Evolutionary conservation across 768 basidiomycete genomes (phyloP).

Genomic region (Suillus bovinus): DNA sequence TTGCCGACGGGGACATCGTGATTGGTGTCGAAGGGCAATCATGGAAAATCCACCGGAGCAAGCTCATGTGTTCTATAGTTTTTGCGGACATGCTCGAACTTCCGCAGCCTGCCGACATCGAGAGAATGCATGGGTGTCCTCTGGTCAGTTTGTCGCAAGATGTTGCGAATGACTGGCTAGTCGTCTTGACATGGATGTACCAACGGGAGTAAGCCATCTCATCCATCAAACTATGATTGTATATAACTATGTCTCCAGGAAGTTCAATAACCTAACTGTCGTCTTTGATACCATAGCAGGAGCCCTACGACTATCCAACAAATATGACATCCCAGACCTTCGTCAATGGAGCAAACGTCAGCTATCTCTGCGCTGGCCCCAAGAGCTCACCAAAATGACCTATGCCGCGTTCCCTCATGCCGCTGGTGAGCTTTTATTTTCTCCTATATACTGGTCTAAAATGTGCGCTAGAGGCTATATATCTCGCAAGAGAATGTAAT

Average conservation of each 20-base stretch:
- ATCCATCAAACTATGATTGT: neutral
- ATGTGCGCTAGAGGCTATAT: constrained; percentile 32
- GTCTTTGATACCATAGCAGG: constrained; percentile 29
- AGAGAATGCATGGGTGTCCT: constrained; percentile 35
- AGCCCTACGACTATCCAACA: constrained; percentile 36
- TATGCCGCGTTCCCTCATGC: constrained; percentile 29
- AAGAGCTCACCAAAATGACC: constrained; percentile 27
- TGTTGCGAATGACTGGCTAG: constrained; percentile 30
- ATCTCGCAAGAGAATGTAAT: constrained; percentile 35
- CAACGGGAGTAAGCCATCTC: constrained; percentile 28
- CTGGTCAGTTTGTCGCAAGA: constrained; percentile 29
- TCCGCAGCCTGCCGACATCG: constrained; percentile 30
- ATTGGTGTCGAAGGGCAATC: constrained; percentile 24
- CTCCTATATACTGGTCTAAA: neutral
- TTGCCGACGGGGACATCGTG: constrained; percentile 38
- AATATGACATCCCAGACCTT: constrained; percentile 36
- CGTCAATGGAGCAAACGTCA: constrained; percentile 26
- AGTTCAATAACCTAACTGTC: constrained; percentile 22
- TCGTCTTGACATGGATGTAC: constrained; percentile 35
- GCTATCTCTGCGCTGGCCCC: constrained; percentile 33
- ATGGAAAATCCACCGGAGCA: constrained; percentile 29
- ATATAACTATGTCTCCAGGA: constrained; percentile 14
- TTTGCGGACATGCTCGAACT: constrained; percentile 40
- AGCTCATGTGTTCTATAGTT: constrained; percentile 24
- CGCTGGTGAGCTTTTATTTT: constrained; percentile 27